Base-by-base conservation (phyloP, 140 eudicot genomes). In the Flaveria floridana region DNA sequence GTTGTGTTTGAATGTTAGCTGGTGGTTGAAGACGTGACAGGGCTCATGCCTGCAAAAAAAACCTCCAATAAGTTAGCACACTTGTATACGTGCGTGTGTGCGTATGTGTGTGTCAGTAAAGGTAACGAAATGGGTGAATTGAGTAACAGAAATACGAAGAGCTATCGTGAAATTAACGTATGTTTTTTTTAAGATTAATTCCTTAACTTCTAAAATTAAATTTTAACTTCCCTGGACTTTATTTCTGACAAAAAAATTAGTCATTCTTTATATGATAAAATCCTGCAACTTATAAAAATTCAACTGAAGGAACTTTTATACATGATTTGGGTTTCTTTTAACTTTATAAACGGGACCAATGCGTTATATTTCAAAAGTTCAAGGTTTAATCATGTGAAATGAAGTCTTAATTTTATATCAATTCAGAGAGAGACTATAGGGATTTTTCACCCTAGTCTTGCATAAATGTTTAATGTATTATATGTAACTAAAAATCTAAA, bases 11-110 rank as follows among this genome's bases (percentile, higher is more conserved):
- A 39, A 51, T 12, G 12, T 64, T 64, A 44, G 55, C 16, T 72
- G 30, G 25, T 52, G 71, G 66, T 72, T 56, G 52, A 55, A 57
- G 44, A 52, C 59, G 21, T 23, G 82, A 72, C 3, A 66, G 62
- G 26, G 59, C 72, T 82, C 82, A 82, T 59, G 70, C 83, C 86
- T 82, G 80, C 47, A 25, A 61, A 76, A 34, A 34, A 21, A 68
- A 21, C 39, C 39, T 67, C 71, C 20, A 0, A 46, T 5, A 50
- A 64, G 55, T 77, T 77, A 50, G 55, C 70, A 23, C 21, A 2
- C 4, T 4, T 41, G 15, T 53, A 39, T 14, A 6, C 7, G 62
- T 25, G 16, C 16, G 3, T 55, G 19, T 10, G 11, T 47, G 52
- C 0, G 15, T 47, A 12, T 47, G 15, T 47, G 15, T 9, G 52